These are phyloP conservation scores for Gardenia jasminoides DNA, from an alignment of 257 asterid genomes.

Conservation along the genomic window DNA sequence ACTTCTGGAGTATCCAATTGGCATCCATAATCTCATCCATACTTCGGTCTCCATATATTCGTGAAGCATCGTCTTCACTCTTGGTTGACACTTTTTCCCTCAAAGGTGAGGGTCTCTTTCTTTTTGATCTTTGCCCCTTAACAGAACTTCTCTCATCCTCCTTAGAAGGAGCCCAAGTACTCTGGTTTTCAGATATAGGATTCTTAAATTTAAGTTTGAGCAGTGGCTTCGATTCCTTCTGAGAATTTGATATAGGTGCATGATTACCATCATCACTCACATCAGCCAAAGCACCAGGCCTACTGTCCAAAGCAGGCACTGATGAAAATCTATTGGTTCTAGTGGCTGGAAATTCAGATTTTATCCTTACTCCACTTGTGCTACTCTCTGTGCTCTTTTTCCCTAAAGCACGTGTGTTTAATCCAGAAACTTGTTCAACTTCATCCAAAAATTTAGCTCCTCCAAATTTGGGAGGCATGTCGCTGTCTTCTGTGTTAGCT, in stretches of 20 bases:
- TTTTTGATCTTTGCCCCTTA: constrained; percentile 88
- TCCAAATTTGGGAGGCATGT: constrained; percentile 29
- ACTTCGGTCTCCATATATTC: constrained; percentile 43
- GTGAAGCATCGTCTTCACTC: constrained; percentile 54
- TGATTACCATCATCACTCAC: constrained; percentile 38
- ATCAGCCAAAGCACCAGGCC: constrained; percentile 20
- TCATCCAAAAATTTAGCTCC: constrained; percentile 38
- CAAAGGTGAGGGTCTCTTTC: constrained; percentile 59
- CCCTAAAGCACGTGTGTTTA: constrained; percentile 40
- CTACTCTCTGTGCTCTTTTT: constrained; percentile 48
- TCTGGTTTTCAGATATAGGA: constrained; percentile 52
- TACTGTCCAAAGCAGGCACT: constrained; percentile 30
- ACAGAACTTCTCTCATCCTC: constrained; percentile 63
- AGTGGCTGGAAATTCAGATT: constrained; percentile 39
- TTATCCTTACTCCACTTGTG: constrained; percentile 34
- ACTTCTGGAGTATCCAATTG: constrained; percentile 87
- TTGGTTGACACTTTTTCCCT: constrained; percentile 30
- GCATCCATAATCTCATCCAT: constrained; percentile 82
- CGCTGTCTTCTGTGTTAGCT: constrained; percentile 26
- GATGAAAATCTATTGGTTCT: constrained; percentile 44
- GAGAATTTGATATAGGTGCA: constrained; percentile 33
- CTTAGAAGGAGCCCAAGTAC: constrained; percentile 43
- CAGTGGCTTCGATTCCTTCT: constrained; percentile 58
- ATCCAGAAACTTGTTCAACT: constrained; percentile 47
- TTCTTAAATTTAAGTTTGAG: constrained; percentile 77